Base-by-base conservation (phyloP, 306 rosid species). In the Corylus avellana region DNA sequence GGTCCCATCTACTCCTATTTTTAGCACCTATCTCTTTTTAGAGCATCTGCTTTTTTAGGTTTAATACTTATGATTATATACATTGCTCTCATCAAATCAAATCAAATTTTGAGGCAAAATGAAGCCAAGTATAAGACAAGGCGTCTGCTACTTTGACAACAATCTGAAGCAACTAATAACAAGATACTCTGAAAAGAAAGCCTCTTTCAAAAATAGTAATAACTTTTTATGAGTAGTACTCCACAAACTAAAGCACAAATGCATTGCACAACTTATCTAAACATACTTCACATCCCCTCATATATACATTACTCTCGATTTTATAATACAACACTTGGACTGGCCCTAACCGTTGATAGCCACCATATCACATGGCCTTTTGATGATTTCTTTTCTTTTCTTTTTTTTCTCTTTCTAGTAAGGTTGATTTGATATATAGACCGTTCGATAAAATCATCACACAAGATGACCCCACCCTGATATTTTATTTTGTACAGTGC, bases 261-360 rank as follows among this genome's bases (percentile, higher is more conserved):
- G 44, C 4, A 39, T 39, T 39, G 3, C 5, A 39, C 44, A 39
- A 4, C 44, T 39, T 39, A 39, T 39, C 5, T 39, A 39, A 39
- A 22, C 22, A 29, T 51, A 37, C 17, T 51, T 59, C 59, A 53
- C 53, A 50, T 70, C 82, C 85, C 84, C 86, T 22, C 22, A 22
- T 22, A n/a, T 85, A 75, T 76, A 88, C 85, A 87, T 7, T 17
- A 64, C 42, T 84, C 88, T 54, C 78, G 17, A 66, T 20, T 39
- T 12, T 7, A 50, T 32, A 2, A 8, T 32, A 76, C 22, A 29
- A 32, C 47, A 35, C 22, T 35, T 44, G 17, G 12, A 57, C 12
- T 27, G 3, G 13, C 29, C 68, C 32, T 61, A 8, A n/a, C 62
- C 25, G 9, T 47, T 44, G 57, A 59, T 61, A 47, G 22, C 12